Base-by-base conservation (phyloP, 179 eudicot genomes). In the Carnegiea gigantea region DNA sequence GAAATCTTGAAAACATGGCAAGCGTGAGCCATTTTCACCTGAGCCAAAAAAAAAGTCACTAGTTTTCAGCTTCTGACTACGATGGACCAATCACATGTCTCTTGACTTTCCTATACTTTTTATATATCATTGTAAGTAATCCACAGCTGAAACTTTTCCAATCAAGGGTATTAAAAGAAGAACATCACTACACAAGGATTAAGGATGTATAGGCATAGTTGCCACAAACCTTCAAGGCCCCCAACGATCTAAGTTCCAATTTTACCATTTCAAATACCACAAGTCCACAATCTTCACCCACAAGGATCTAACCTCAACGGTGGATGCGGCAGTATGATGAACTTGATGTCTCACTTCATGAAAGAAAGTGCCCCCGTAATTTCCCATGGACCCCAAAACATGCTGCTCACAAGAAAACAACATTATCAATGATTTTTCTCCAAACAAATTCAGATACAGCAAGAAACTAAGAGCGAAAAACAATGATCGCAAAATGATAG, bases 281-380 rank as follows among this genome's bases (percentile, higher is more conserved):
- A 49, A 13, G 14, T 49, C 53, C 53, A 49, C 53, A 49, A 49
- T 3, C 13, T 13, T 49, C 53, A 49, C 14, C 13, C 53, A 49
- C 53, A 49, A 44, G 7, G 68, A 86, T 81, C 82, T 87, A 77
- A 93, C 97, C 95, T 93, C 98, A 79, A 86, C 85, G 10, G 88
- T 84, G 77, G 98, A 85, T 79, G 86, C 86, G 71, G 93, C 92
- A 81, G 83, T 89, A 67, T 88, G 86, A 79, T 93, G 91, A 86
- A 85, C 81, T 68, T 85, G 91, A 80, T 83, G 89, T 33, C 92
- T 90, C 49, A 84, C 48, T 60, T 84, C 85, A 84, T 79, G 74
- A 65, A 90, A 81, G 73, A 87, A 76, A 82, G 73, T 85, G 79
- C 82, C 85, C 84, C 83, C 89, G 21, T 84, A 83, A 82, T 77